Conservation (phyloP, 768 basidiomycete species). For the Lyophyllum shimeji region DNA sequence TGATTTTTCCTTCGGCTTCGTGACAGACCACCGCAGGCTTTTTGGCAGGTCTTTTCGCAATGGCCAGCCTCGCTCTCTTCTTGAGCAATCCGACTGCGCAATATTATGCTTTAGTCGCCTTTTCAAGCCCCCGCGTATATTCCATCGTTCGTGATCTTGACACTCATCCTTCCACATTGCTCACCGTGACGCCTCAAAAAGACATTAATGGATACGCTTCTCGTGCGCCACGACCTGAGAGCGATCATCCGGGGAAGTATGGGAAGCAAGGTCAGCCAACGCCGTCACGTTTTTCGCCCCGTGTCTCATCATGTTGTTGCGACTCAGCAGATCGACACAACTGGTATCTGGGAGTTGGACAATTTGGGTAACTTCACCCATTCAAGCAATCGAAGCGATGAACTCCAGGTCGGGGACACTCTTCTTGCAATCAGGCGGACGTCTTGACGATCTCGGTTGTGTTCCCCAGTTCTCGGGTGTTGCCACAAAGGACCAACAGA, state of each 20-base stretch:
- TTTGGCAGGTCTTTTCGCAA: background rate
- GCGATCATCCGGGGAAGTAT: background rate
- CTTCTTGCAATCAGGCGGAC: background rate
- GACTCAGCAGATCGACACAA: background rate
- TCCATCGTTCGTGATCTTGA: background rate
- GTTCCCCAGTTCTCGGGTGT: background rate
- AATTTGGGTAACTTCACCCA: background rate
- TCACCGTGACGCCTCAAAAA: background rate
- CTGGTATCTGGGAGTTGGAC: background rate
- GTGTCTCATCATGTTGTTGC: background rate
- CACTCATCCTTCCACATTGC: background rate
- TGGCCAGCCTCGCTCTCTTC: background rate
- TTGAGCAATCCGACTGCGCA: background rate
- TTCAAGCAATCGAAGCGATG: background rate
- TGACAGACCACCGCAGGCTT: background rate
- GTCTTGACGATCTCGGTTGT: background rate
- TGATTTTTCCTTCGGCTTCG: background rate
- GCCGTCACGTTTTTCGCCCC: background rate
- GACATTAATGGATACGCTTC: background rate
- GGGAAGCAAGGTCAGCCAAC: background rate
- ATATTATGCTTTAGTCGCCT: background rate
- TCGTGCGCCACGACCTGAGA: background rate
- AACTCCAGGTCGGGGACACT: background rate
- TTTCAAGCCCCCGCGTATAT: background rate
- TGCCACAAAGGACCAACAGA: background rate